phyloP scores from a whole-genome alignment of 805 yeast species.

The Spathaspora boniae region DNA sequence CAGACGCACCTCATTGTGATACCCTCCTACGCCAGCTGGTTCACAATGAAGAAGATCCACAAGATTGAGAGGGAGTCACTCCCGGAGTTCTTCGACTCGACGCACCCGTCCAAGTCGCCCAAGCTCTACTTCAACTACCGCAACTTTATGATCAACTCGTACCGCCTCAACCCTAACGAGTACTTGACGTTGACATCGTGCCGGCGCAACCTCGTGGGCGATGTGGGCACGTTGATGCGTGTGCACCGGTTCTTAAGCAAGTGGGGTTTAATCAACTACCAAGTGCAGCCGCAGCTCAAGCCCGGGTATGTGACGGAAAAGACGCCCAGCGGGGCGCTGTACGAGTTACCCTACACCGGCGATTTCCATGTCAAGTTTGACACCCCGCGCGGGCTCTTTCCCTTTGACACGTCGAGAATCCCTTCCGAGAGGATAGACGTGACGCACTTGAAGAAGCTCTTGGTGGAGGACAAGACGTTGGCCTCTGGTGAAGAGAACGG shows the following conservation, averaged over 20 bases:
- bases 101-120: slow-evolving; percentile 76
- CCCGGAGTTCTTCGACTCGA: slow-evolving; percentile 80
- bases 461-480: slow-evolving; percentile 9
- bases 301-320: slow-evolving; percentile 60
- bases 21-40: slow-evolving; percentile 90
- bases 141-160: slow-evolving; percentile 85
- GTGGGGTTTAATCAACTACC: slow-evolving; percentile 94
- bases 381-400: slow-evolving; percentile 89
- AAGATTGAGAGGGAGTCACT: slow-evolving; percentile 77
- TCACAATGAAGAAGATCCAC: slow-evolving; percentile 66
- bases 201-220: slow-evolving; percentile 86
- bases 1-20: slow-evolving; percentile 84
- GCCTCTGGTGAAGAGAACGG: neutral
- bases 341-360: slow-evolving; percentile 67
- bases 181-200: slow-evolving; percentile 87
- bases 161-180: slow-evolving; percentile 85
- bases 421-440: slow-evolving; percentile 50
- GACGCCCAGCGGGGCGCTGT: slow-evolving; percentile 38
- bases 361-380: slow-evolving; percentile 76
- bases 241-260: slow-evolving; percentile 78
- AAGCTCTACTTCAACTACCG: slow-evolving; percentile 76
- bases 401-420: slow-evolving; percentile 78
- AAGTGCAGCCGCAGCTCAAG: slow-evolving; percentile 74
- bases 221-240: slow-evolving; percentile 83
- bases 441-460: slow-evolving; percentile 28